These are phyloP conservation scores for Exophiala lecanii-corni DNA, from an alignment of 2,329 filamentous ascomycete genomes.

Conservation along the genomic window DNA sequence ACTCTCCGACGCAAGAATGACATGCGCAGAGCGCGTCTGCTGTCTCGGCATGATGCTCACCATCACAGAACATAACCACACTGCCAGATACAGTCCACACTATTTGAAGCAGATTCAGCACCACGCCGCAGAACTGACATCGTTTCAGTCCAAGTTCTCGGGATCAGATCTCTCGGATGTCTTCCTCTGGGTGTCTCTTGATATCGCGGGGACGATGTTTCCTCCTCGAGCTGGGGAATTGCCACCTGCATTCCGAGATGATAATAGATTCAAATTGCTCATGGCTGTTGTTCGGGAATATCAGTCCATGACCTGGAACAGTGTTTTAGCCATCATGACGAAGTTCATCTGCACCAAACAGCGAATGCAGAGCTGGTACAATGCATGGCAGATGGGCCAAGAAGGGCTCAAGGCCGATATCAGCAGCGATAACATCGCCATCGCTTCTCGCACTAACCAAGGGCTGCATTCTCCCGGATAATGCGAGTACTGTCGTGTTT, in stretches of 20 bases:
- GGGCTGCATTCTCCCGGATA: too few species aligned
- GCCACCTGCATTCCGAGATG: background rate
- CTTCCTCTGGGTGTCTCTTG: constrained; percentile 8
- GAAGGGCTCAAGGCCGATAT: background rate
- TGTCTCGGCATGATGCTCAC: constrained; percentile 7
- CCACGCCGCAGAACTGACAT: constrained; percentile 2
- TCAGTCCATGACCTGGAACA: background rate
- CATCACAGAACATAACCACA: constrained; percentile 2
- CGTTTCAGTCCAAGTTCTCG: background rate
- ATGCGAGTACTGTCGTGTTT: too few species aligned
- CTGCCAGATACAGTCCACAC: constrained; percentile 4
- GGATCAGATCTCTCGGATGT: constrained; percentile 4
- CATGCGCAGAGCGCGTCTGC: constrained; percentile 3
- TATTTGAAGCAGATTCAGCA: constrained; percentile 7
- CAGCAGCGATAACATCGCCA: background rate
- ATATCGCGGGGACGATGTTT: constrained; percentile 1
- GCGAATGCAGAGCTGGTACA: background rate
- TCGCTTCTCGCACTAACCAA: too few species aligned
- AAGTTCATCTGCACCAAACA: background rate
- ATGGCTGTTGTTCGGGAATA: background rate
- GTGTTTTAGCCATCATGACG: background rate
- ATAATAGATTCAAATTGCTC: background rate
- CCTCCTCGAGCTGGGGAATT: background rate
- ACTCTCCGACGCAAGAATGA: constrained; percentile 1
- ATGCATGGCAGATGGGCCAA: background rate